Conservation (phyloP, 1,284 basidiomycete genomes). For the Pseudozyma hubeiensis region DNA sequence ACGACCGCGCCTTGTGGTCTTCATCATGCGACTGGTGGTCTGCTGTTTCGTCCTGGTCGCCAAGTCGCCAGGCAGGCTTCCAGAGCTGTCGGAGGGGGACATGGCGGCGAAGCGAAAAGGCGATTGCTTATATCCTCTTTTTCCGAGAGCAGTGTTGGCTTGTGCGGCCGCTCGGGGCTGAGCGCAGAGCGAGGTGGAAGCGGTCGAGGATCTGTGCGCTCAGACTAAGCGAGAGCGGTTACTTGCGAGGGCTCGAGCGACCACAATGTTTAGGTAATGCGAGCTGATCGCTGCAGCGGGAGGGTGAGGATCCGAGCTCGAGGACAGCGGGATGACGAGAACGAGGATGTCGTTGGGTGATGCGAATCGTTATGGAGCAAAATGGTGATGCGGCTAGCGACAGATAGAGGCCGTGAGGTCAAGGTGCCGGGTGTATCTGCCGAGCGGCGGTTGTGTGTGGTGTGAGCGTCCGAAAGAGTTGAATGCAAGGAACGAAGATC, state of each 20-base stretch:
- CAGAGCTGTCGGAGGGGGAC: conserved; percentile 45
- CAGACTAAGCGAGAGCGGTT: not conserved
- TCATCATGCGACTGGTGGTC: conserved; percentile 66
- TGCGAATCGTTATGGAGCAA: too few relatives aligned
- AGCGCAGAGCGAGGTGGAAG: not conserved
- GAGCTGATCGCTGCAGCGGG: too few relatives aligned
- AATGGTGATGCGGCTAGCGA: too few relatives aligned
- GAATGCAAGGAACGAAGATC: too few relatives aligned
- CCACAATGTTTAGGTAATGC: not conserved
- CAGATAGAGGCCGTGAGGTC: too few relatives aligned
- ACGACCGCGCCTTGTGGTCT: conserved; percentile 59
- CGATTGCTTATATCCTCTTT: conserved; percentile 8
- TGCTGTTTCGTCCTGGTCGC: conserved; percentile 57
- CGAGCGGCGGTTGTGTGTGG: too few relatives aligned
- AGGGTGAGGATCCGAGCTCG: too few relatives aligned
- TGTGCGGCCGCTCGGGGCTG: not conserved
- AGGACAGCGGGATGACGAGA: too few relatives aligned
- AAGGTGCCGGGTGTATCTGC: too few relatives aligned
- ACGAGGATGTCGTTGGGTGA: too few relatives aligned
- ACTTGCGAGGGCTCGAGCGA: conserved; percentile 5
- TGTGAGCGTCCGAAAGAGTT: too few relatives aligned
- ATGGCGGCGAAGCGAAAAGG: conserved; percentile 16
- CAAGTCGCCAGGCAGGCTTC: conserved; percentile 45
- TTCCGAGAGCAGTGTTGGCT: not conserved
- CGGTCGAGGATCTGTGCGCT: not conserved